A percentile compares a stretch with the other conserved stretches of the same genome.
Conservation (phyloP, 768 basidiomycete species). For the Zangia roseola region DNA sequence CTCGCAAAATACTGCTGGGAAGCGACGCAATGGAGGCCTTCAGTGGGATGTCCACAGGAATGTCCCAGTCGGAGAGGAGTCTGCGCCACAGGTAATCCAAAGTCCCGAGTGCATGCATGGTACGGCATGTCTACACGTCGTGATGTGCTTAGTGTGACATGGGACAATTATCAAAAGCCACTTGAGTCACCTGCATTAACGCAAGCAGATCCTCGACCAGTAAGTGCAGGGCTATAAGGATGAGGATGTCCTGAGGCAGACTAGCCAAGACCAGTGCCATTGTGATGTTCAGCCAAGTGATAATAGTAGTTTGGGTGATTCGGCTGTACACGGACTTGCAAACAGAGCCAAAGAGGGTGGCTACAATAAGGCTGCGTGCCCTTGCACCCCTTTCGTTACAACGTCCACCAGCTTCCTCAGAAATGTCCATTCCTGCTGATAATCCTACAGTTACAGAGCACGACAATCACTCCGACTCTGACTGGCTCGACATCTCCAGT, state of each 20-base stretch:
- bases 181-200: constrained; percentile 45
- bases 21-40: constrained; percentile 34
- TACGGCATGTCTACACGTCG: constrained; percentile 68
- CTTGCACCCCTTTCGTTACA: constrained; percentile 30
- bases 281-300: no score
- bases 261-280: constrained; percentile 25
- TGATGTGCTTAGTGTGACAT: constrained; percentile 37
- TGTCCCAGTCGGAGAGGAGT: constrained; percentile 29
- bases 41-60: constrained; percentile 43
- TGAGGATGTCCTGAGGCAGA: constrained; percentile 46
- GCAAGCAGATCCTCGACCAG: constrained; percentile 43
- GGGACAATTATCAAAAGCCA: neutral
- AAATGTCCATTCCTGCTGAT: constrained; percentile 36
- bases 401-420: constrained; percentile 21
- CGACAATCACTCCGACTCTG: constrained; percentile 72
- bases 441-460: constrained; percentile 55
- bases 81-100: constrained; percentile 58
- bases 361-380: constrained; percentile 26
- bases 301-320: neutral
- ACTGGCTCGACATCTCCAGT: constrained; percentile 80
- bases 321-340: constrained; percentile 12
- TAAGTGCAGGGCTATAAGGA: constrained; percentile 36
- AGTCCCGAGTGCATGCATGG: constrained; percentile 49
- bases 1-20: constrained; percentile 40
- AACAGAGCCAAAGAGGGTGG: constrained; percentile 29